Evolutionary conservation across 306 rosid genomes (phyloP), one percentile per base, ranked within the genome.

Genomic region (Prinsepia uniflora): DNA sequence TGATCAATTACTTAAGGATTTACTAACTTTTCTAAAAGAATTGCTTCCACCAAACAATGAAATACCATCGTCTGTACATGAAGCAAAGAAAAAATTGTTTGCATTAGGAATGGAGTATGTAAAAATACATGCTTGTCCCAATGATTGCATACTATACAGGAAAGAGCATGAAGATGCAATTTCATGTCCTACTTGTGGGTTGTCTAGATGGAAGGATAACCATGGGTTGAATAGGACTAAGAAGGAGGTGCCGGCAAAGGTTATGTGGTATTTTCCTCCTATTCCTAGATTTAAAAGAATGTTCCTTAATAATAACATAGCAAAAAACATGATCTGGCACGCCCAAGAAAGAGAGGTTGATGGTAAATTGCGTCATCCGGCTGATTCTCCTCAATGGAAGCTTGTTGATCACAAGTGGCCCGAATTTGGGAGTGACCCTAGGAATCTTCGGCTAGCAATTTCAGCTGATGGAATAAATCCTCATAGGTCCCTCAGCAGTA

Each of bases 241-340:
- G 55, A 43, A 68, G 39, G 30, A 50, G 2, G 58, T 69, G 6
- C 50, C 63, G 5, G 45, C 73, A 6, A 69, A 53, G n/a, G 63
- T 69, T 2, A 53, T 50, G 20, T 69, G 73, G 63, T 69, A 69
- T 13, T 69, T 36, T 53, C 50, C 73, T 2, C 63, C 10, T 0
- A 41, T 69, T 8, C 61, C 63, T 0, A 34, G 73, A 4, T 54
- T 69, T 17, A 39, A 7, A 52, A 6, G 18, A 19, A 36, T 53
- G 63, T 69, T 53, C 10, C 17, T 9, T 5, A 7, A 22, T 9
- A n/a, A 9, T 5, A 4, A 14, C 0, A 69, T 22, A n/a, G n/a
- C 52, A 5, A 8, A 69, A 5, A 10, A 39, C 12, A 8, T 69
- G 9, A 40, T 10, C 0, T 53, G 63, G 52, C 73, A 30, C 41